Evolutionary conservation across 2,329 filamentous ascomycete genomes (phyloP), one percentile per base, ranked within the genome.

Genomic region (Coniochaeta ligniaria): DNA sequence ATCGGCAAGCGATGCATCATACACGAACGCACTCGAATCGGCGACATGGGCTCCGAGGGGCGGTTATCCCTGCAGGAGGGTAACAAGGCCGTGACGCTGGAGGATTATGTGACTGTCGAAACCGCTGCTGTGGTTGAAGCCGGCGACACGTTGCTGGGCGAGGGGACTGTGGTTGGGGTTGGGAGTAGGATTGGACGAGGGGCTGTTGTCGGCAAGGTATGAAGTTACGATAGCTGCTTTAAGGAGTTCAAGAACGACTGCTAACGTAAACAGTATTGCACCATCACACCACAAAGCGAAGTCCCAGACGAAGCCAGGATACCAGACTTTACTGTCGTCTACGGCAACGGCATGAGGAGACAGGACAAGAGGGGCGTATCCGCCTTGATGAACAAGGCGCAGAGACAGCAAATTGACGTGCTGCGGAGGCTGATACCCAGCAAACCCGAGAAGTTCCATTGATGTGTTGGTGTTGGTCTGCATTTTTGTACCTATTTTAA

Each of bases 1-100:
- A 84, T 96, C 62, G 92, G 93, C 28, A 86, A 91, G 61, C 86
- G 89, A 59, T 95, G 90, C 68, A 89, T 96, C 54, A 81, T 98
- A 50, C 86, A 89, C 66, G 95, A 98, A 75, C 78, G 85, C 61
- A 74, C 81, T 9, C 76, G 79, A 24, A 71, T 90, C 17, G 85
- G 85, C 17, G 80, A 78, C 22, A 66, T 67, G 3, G 70, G 72
- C 9, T 60, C 68, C 3, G 69, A 71, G n/a, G 70, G 72, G 17
- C 66, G 61, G 12, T 65, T 65, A 6, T 69, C 62, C 6, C 22
- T 57, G 31, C 8, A 3, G 8, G 54, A 57, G 54, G 33, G 22
- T 11, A 71, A 71, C 12, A 77, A 78, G 11, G 86, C 86, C 28
- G 80, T 89, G 9, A 73, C 77, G 11, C 71, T 89, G 4, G 81